Base-by-base conservation (phyloP, 768 basidiomycete genomes). In the Tricholoma flavovirens region DNA sequence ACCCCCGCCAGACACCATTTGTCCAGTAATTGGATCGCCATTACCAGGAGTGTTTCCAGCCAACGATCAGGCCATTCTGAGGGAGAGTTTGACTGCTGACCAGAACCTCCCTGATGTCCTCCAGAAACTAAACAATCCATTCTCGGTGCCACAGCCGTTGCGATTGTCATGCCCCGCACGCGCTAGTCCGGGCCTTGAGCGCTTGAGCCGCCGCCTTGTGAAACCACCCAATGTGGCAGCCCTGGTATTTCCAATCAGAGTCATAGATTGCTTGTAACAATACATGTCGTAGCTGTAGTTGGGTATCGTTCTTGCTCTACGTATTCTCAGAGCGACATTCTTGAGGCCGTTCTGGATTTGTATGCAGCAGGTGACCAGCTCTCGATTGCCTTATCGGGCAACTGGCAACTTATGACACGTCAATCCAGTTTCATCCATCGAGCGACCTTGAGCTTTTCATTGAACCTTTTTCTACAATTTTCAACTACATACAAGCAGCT, bases 1-100 rank as follows among this genome's bases (percentile, higher is more conserved):
- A 1, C 79, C 79, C 2, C 54, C 61, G 10, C 64, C 66, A 7
- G 75, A 68, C 5, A 77, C 75, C 3, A 62, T 77, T 5, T 81
- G 79, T 55, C 54, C 72, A 2, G 64, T 72, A 3, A 59, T 70
- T 17, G 57, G 56, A 15, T 50, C 62, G 3, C 66, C 68, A 4
- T 75, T 74, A 57, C 59, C 65, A 5, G 45, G n/a, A 8, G 12
- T 26, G 21, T 26, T 24, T 26, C 12, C 12, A 4, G 24, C 22
- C 4, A 12, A 26, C 14, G 22, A 46, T 26, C 22, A 46, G 17
- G 22, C 11, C 14, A 11, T 26, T 12, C 26, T 26, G 12, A 22
- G 26, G 43, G 43, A 26, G 43, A 46, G 14, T 15, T 46, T 46
- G 43, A 24, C 43, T 2, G 17, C 21, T 11, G 43, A 46, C 14